Conservation (phyloP, 352 stramenopile genomes). For the Thalassiosira livingstoniorum region DNA sequence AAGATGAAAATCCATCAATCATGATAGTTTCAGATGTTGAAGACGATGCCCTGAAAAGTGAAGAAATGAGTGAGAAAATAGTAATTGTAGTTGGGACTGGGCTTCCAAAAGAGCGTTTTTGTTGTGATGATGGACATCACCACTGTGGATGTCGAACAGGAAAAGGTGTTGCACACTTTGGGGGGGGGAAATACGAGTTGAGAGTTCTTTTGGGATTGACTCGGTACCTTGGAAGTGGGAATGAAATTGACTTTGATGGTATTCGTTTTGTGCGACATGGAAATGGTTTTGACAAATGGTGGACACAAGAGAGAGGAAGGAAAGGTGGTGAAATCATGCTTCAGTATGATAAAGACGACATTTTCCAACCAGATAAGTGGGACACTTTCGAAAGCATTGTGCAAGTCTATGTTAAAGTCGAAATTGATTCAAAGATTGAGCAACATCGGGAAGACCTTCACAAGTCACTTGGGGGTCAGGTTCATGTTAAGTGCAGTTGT, state of each 20-base stretch:
- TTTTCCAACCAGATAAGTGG: not conserved
- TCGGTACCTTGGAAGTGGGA: not conserved
- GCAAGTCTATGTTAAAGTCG: not conserved
- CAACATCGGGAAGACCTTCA: constrained; percentile 12
- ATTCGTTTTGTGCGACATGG: constrained; percentile 15
- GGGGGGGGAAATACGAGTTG: not conserved
- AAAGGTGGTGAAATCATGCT: not conserved
- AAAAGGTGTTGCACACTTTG: not conserved
- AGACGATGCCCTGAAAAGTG: too few species aligned
- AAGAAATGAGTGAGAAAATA: not conserved
- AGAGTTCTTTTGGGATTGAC: not conserved
- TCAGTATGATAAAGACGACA: not conserved
- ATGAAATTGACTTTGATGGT: not conserved
- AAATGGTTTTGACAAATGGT: constrained; percentile 12
- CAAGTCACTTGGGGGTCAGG: constrained; percentile 15
- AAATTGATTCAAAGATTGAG: not conserved
- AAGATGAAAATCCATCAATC: too few species aligned
- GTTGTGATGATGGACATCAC: not conserved
- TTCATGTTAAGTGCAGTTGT: constrained; percentile 24
- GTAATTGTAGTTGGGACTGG: too few species aligned
- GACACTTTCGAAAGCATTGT: not conserved
- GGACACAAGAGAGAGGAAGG: constrained; percentile 14
- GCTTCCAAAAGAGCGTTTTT: too few species aligned
- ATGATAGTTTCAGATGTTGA: too few species aligned
- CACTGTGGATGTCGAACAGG: not conserved